Evolutionary conservation across 2,329 filamentous ascomycete species (phyloP).

Genomic region (Zarea fungicola): DNA sequence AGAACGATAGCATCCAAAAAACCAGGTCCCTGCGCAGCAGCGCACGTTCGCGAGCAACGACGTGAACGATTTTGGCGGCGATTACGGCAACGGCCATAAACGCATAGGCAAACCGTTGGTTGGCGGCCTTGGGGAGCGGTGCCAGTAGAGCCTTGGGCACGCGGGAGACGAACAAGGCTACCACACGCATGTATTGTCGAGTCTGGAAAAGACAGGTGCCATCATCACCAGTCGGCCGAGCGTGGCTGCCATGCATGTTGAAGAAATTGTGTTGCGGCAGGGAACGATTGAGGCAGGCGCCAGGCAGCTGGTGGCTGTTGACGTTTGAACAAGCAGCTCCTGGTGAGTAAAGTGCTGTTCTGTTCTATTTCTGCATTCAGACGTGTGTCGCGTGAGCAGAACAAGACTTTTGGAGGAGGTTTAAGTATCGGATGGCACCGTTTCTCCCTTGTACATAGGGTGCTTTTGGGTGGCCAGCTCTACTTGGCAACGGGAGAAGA

Average conservation of each 20-base stretch:
- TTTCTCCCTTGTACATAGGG: constrained; percentile 5
- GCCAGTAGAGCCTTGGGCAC: not conserved
- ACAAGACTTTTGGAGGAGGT: not conserved
- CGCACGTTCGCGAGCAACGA: constrained; percentile 8
- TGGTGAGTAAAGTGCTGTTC: too few relatives aligned
- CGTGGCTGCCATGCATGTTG: constrained; percentile 4
- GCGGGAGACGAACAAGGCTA: constrained; percentile 6
- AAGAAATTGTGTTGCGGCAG: too few relatives aligned
- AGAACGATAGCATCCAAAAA: constrained; percentile 10
- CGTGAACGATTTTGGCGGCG: constrained; percentile 11
- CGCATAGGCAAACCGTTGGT: constrained; percentile 9
- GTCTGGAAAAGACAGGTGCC: not conserved
- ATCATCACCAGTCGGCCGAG: constrained; percentile 5
- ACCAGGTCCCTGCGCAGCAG: constrained; percentile 6
- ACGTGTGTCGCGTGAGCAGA: constrained; percentile 8
- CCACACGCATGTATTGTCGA: not conserved
- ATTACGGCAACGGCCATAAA: constrained; percentile 11
- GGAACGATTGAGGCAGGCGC: not conserved
- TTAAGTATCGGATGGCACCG: not conserved
- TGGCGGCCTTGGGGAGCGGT: not conserved
- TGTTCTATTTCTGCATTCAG: too few relatives aligned
- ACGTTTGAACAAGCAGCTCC: not conserved
- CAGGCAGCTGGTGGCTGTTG: too few relatives aligned
- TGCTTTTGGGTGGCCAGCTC: not conserved
- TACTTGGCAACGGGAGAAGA: too few relatives aligned